Evolutionary conservation across 176 grass and related monocot species (phyloP).

Genomic region (Saccharum officinarum): DNA sequence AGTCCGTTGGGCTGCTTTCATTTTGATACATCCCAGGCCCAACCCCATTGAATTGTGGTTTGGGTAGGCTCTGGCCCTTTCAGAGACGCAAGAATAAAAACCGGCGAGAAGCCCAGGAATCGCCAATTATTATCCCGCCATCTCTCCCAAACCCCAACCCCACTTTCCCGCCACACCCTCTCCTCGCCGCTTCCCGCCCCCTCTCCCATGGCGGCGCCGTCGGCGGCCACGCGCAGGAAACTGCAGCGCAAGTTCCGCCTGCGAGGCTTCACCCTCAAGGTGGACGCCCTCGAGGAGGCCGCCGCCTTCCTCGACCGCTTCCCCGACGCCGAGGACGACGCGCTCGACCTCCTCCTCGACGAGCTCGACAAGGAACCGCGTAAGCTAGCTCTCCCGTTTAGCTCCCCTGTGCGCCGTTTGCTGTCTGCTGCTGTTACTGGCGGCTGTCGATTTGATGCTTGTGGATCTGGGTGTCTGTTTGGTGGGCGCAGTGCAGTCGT

Average conservation of each 20-base stretch:
- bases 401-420: background rate
- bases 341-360: conserved; percentile 80
- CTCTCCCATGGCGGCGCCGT: conserved; percentile 45
- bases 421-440: background rate
- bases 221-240: conserved; percentile 61
- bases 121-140: conserved; percentile 23
- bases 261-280: conserved; percentile 88
- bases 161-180: conserved; percentile 29
- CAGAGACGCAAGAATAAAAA: background rate
- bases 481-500: conserved; percentile 60
- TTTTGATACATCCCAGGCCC: background rate
- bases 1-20: background rate
- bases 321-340: conserved; percentile 76
- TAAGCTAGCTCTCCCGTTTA: conserved; percentile 16
- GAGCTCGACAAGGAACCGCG: conserved; percentile 75
- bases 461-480: background rate
- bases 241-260: conserved; percentile 81
- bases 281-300: conserved; percentile 77
- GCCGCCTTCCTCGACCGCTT: conserved; percentile 70
- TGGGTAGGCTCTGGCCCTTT: background rate
- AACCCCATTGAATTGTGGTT: background rate
- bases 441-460: background rate
- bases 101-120: background rate
- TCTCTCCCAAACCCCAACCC: conserved; percentile 10
- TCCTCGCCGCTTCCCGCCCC: background rate